These are phyloP conservation scores for Melastoma malabathricum DNA, from an alignment of 345 rosid genomes.

Conservation along the genomic window DNA sequence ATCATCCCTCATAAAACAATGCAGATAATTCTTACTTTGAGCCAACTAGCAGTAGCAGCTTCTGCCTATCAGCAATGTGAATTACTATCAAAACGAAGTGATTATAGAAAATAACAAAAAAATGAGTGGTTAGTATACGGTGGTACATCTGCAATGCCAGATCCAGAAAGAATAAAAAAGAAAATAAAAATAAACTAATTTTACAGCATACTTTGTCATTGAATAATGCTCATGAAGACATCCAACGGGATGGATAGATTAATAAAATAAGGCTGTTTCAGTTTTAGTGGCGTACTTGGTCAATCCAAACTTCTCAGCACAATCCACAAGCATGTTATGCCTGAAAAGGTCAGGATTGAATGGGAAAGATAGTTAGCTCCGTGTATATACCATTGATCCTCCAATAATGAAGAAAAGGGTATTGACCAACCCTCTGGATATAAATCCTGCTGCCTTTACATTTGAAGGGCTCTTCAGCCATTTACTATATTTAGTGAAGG, in stretches of 20 bases:
- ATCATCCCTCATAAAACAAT: too few species aligned
- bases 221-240: neutral
- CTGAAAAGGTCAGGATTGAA: slow-evolving; percentile 23
- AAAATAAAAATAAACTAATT: too few species aligned
- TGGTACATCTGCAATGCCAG: too few species aligned
- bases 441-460: slow-evolving; percentile 75
- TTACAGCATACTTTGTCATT: neutral
- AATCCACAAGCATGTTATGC: slow-evolving; percentile 60
- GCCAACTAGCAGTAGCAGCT: neutral
- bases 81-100: too few species aligned
- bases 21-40: neutral
- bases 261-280: slow-evolving; percentile 1
- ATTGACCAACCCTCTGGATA: slow-evolving; percentile 66
- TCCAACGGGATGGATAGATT: slow-evolving; percentile 2
- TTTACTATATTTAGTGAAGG: slow-evolving; percentile 86
- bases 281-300: slow-evolving; percentile 37
- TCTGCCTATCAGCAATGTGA: too few species aligned
- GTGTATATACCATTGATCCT: neutral
- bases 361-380: slow-evolving; percentile 1
- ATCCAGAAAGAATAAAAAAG: too few species aligned
- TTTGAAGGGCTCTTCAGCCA: slow-evolving; percentile 85
- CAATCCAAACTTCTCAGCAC: slow-evolving; percentile 57
- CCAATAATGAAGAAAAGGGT: neutral
- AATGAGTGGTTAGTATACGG: too few species aligned
- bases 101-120: too few species aligned